A percentile compares a stretch with the other conserved stretches of the same genome.
These are phyloP conservation scores for Hordeum marinum DNA, from an alignment of 176 grass and related monocot genomes.

Conservation along the genomic window DNA sequence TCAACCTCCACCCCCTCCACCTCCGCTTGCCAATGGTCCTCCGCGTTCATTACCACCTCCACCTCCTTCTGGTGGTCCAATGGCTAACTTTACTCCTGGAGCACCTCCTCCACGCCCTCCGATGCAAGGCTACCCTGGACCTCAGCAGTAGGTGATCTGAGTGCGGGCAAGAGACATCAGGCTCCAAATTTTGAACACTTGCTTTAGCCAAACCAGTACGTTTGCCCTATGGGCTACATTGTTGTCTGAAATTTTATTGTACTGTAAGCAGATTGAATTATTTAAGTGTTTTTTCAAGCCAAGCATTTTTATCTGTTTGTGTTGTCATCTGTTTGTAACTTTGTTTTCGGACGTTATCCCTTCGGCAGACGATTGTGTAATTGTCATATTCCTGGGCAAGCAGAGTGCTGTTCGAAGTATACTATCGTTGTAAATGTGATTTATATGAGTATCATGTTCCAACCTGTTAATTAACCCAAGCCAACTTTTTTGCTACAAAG, in stretches of 20 bases:
- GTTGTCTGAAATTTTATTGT: not conserved
- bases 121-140: constrained; percentile 56
- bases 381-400: not conserved
- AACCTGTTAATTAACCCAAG: not conserved
- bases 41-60: constrained; percentile 72
- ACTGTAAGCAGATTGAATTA: not conserved
- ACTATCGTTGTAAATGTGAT: not conserved
- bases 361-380: not conserved
- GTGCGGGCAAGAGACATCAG: not conserved
- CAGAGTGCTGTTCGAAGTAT: not conserved
- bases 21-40: constrained; percentile 62
- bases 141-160: constrained; percentile 34
- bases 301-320: not conserved
- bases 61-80: constrained; percentile 32
- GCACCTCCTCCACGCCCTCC: constrained; percentile 44
- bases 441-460: not conserved
- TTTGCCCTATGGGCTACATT: not conserved
- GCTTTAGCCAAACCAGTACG: constrained; percentile 9
- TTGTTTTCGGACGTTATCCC: not conserved
- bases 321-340: not conserved
- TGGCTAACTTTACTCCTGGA: constrained; percentile 62
- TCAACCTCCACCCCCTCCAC: constrained; percentile 62
- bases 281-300: not conserved
- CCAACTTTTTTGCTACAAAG: not conserved
- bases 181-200: not conserved